Base-by-base conservation (phyloP, 169 alveolate species). In the Plasmodium relictum region DNA sequence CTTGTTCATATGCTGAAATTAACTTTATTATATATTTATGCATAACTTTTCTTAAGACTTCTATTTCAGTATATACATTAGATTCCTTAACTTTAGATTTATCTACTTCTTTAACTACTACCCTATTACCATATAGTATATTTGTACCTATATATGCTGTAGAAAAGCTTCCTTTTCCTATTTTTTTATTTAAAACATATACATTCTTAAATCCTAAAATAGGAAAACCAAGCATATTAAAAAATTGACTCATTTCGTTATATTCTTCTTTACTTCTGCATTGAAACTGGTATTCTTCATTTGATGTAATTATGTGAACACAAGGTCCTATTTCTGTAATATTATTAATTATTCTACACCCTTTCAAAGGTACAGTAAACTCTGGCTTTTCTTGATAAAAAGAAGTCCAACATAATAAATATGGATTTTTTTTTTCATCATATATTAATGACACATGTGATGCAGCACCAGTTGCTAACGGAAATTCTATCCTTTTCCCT, bases 21-120 rank as follows among this genome's bases (percentile, higher is more conserved):
- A 95, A 88, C 88, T 95, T 94, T 63, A 95, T 94, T 7, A 94
- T 93, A 91, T 93, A 94, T 12, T 96, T 96, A 87, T 96, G 98
- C 90, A 93, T 94, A 37, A 95, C 94, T 62, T 88, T 92, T 48
- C 95, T 89, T 39, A 96, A 76, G 7, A 95, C 96, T 78, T 95
- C 97, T 20, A 96, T 95, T 93, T 96, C 98, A 20, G 95, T 92
- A 58, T 92, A 92, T 41, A 92, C 95, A 71, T 92, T 92, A 31
- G 95, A 92, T 80, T 92, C 95, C 20, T 92, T 92, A 3, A 92
- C 95, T 88, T 92, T 92, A 24, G 92, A 89, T 63, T 92, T 92
- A 50, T 92, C 95, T 22, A 92, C 95, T 59, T 92, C 95, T 56
- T 92, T 92, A 14, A 92, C 78, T 22, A 92, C 95, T 54, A 92